Evolutionary conservation across 2,329 filamentous ascomycete genomes (phyloP).

Genomic region (Chalaropsis thielavioides): DNA sequence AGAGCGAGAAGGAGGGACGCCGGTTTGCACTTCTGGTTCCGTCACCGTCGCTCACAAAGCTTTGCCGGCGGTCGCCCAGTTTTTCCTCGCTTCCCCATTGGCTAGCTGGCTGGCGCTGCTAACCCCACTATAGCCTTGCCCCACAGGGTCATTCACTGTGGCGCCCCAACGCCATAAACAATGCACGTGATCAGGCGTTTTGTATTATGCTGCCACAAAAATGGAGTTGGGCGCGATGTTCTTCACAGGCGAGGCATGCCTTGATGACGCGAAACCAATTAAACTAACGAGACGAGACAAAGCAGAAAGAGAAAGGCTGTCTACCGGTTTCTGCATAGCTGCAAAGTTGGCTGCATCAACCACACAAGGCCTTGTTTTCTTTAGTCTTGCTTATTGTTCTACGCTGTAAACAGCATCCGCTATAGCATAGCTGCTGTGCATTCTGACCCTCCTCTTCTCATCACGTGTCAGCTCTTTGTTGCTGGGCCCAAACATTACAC

Average conservation of each 20-base stretch:
- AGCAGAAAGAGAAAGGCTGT: background rate
- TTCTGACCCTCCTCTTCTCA: background rate
- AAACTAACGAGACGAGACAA: conserved; percentile 5
- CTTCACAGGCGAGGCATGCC: background rate
- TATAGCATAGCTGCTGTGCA: background rate
- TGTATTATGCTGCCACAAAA: background rate
- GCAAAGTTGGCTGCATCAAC: background rate
- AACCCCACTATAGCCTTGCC: conserved; percentile 8
- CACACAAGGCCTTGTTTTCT: background rate
- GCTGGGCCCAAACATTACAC: background rate
- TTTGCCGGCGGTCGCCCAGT: background rate
- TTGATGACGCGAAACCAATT: conserved; percentile 16
- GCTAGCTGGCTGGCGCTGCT: background rate
- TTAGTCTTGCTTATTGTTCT: background rate
- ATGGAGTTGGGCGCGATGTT: conserved; percentile 1
- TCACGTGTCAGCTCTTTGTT: background rate
- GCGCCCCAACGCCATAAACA: conserved; percentile 7
- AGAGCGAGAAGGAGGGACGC: background rate
- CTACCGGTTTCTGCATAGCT: background rate
- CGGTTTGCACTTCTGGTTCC: background rate
- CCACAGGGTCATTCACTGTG: background rate
- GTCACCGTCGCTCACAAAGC: background rate
- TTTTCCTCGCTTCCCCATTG: conserved; percentile 4
- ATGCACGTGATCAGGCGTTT: conserved; percentile 16
- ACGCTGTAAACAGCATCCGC: background rate